Evolutionary conservation across 192 early-diverging fungal genomes (phyloP).

Genomic region (Backusella westeae): DNA sequence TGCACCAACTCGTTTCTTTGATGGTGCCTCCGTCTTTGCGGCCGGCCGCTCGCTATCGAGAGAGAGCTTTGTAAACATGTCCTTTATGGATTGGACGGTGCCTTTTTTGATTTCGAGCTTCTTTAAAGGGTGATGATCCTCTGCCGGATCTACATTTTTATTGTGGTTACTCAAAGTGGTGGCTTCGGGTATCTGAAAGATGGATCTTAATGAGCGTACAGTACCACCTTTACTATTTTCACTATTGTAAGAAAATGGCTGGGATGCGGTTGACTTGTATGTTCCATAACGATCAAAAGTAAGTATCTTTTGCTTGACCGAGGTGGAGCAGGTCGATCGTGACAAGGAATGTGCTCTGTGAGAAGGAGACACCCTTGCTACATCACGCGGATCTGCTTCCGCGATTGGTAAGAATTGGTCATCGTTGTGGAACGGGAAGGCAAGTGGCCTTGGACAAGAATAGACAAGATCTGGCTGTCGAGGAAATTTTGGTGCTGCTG

Average conservation of each 20-base stretch:
- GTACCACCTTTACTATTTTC: neutral
- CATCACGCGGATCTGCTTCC: slow-evolving; percentile 30
- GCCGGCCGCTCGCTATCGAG: neutral
- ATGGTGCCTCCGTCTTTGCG: neutral
- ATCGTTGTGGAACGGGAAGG: slow-evolving; percentile 40
- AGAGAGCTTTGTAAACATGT: neutral
- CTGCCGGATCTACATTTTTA: neutral
- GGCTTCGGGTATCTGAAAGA: neutral
- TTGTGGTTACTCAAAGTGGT: neutral
- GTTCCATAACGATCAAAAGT: neutral
- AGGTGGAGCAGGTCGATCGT: neutral
- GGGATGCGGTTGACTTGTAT: neutral
- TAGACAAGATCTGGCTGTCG: slow-evolving; percentile 22
- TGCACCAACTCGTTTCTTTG: neutral
- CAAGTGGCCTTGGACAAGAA: slow-evolving; percentile 29
- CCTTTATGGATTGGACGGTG: neutral
- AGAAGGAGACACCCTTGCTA: slow-evolving; percentile 12
- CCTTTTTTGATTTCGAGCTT: neutral
- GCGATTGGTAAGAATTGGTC: slow-evolving; percentile 33
- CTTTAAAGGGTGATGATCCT: neutral
- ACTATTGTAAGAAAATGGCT: neutral
- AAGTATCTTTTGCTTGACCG: neutral
- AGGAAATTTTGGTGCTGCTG: neutral
- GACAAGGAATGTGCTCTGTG: neutral
- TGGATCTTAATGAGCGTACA: slow-evolving; percentile 8